Base-by-base conservation (phyloP, 2,329 filamentous ascomycete genomes). In the Penicillium griseofulvum region DNA sequence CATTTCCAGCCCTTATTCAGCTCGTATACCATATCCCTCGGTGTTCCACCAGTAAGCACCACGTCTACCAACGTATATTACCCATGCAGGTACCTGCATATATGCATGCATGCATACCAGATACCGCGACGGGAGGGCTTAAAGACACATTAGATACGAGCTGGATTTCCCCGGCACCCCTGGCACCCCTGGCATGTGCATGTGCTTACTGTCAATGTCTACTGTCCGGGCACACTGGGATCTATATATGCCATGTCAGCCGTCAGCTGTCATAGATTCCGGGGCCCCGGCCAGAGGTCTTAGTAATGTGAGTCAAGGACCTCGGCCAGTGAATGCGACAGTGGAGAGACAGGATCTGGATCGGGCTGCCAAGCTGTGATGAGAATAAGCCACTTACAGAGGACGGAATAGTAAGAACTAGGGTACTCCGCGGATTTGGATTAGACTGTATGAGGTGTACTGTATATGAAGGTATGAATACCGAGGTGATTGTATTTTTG, bases 81-180 rank as follows among this genome's bases (percentile, higher is more conserved):
- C 50, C 46, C 31, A 26, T 57, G 54, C 60, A 57, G 52, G 59
- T 62, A 63, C 59, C 56, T 63, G 60, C 59, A 63, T 61, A 59
- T 49, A 52, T 56, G 50, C 52, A 63, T 62, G 60, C 56, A 58
- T 28, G 34, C 16, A 51, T 43, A 54, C 52, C 52, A 52, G 49
- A 42, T 36, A 41, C 44, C 51, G 28, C 28, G 5, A 28, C 33
- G 41, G 42, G 33, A 22, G n/a, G 19, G 26, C 19, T 46, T 38
- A 26, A 4, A 29, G 9, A 36, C 36, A 19, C 31, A 37, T 17
- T 24, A 7, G 26, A 31, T 53, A 26, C 2, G 29, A 31, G 42
- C 26, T 31, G 19, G 7, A 38, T 38, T 28, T 29, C 12, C 29
- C 19, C 8, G 14, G 19, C 14, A 22, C 29, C 45, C 45, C 45